Base-by-base conservation (phyloP, 768 basidiomycete species). In the Termitomyces sp. region DNA sequence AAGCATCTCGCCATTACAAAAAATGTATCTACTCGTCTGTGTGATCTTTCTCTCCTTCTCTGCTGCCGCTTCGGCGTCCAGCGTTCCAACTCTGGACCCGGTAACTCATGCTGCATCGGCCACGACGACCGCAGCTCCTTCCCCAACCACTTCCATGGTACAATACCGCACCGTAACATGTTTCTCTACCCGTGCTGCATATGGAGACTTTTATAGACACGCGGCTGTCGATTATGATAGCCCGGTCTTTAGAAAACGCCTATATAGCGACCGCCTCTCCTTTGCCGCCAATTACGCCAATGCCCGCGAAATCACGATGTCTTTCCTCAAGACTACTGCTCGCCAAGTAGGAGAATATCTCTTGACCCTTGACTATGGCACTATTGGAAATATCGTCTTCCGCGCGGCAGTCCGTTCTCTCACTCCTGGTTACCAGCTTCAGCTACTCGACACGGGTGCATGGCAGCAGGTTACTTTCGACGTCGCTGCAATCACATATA, bases 371-470 rank as follows among this genome's bases (percentile, higher is more conserved):
- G 59, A 56, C 16, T 44, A 47, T 30, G 37, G 36, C 15, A 47
- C 60, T 34, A 39, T 61, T 20, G 41, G 41, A 24, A 61, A 61
- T 46, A 52, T 57, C 18, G 45, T 41, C 18, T 31, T 61, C n/a
- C 60, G 55, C 44, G 60, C 59, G 31, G 44, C 44, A 16, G 60
- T 61, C 22, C 60, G 60, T 18, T 45, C 55, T 9, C 51, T 61
- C 44, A 61, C 60, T 4, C 54, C 59, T 30, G 54, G 59, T 31
- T 39, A 52, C 30, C 33, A 41, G 37, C 27, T 36, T 44, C 46
- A 20, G 4, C 36, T 61, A 9, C 41, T 60, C 27, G 55, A 60
- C 15, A 5, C 59, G 13, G 33, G 13, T 18, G 20, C 41, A 13
- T 55, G 54, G 54, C 18, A 54, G 20, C 37, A 54, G 27, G n/a